Conservation (phyloP, 306 rosid species). For the Hippophae tibetana region DNA sequence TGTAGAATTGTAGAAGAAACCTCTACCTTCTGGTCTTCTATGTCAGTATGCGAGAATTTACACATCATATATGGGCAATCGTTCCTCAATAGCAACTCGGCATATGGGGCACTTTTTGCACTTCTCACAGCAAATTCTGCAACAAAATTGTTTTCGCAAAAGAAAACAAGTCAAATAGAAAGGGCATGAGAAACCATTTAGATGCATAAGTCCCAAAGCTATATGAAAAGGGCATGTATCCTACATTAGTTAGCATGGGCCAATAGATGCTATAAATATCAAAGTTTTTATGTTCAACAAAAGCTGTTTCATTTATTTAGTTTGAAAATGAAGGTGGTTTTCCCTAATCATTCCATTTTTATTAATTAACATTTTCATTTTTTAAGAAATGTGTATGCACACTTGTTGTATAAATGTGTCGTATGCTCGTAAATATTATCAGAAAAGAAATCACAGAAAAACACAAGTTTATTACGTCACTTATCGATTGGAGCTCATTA, state of each 20-base stretch:
- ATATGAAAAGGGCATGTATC: not conserved
- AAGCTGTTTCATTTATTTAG: too few relatives aligned
- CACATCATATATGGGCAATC: constrained; percentile 57
- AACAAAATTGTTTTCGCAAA: constrained; percentile 4
- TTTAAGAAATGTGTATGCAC: too few relatives aligned
- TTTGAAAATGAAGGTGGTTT: too few relatives aligned
- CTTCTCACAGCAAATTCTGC: constrained; percentile 73
- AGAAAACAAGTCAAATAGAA: not conserved
- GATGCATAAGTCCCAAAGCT: not conserved
- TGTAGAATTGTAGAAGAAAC: constrained; percentile 10
- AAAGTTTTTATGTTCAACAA: too few relatives aligned
- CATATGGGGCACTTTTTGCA: constrained; percentile 79
- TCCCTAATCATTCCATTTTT: too few relatives aligned
- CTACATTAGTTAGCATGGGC: not conserved
- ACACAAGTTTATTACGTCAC: not conserved
- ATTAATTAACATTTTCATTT: too few relatives aligned
- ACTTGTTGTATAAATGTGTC: too few relatives aligned
- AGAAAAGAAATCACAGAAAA: not conserved
- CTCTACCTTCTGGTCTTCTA: constrained; percentile 15
- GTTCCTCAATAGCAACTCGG: constrained; percentile 56
- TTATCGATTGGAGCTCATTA: not conserved
- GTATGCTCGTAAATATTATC: too few relatives aligned
- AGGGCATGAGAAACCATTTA: not conserved
- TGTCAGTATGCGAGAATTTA: constrained; percentile 21
- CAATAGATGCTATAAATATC: too few relatives aligned